phyloP scores from a whole-genome alignment of 1,284 basidiomycete genomes.

The Neotropicomus parvogracilis region DNA sequence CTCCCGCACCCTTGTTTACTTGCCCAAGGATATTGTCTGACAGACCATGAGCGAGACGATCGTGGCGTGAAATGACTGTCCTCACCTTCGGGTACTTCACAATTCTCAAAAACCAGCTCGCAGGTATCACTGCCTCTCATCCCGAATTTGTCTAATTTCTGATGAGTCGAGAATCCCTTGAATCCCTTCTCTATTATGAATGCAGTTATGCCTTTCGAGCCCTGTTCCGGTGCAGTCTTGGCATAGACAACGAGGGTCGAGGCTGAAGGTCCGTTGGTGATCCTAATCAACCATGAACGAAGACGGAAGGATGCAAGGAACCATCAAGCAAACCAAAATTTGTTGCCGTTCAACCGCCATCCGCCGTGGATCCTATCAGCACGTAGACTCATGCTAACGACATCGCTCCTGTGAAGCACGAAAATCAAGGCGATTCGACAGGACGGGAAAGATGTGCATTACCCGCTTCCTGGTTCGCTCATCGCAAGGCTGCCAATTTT shows the following conservation, averaged over 20 bases:
- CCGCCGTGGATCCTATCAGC: conserved; percentile 76
- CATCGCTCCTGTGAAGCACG: conserved; percentile 61
- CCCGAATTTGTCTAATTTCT: conserved; percentile 92
- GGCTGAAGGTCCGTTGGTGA: conserved; percentile 91
- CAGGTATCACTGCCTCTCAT: conserved; percentile 96
- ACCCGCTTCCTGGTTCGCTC: conserved; percentile 86
- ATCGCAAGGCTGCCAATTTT: conserved; percentile 91
- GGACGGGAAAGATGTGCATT: background rate
- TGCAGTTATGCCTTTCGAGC: conserved; percentile 87
- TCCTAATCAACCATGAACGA: conserved; percentile 50
- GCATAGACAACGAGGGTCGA: conserved; percentile 93
- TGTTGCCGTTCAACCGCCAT: conserved; percentile 83
- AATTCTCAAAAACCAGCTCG: conserved; percentile 90
- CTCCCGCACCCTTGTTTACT: conserved; percentile 76
- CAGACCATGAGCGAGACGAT: conserved; percentile 3
- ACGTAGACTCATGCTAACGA: conserved; percentile 84
- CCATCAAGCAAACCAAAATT: conserved; percentile 73
- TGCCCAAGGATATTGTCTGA: conserved; percentile 82
- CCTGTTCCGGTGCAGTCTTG: conserved; percentile 76
- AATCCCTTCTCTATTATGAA: conserved; percentile 86
- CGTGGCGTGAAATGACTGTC: background rate
- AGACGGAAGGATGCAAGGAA: background rate
- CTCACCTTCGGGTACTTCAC: conserved; percentile 79
- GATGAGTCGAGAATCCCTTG: conserved; percentile 84
- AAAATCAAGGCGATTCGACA: background rate